phyloP scores from a whole-genome alignment of 768 basidiomycete genomes.

The Coprinellus micaceus region DNA sequence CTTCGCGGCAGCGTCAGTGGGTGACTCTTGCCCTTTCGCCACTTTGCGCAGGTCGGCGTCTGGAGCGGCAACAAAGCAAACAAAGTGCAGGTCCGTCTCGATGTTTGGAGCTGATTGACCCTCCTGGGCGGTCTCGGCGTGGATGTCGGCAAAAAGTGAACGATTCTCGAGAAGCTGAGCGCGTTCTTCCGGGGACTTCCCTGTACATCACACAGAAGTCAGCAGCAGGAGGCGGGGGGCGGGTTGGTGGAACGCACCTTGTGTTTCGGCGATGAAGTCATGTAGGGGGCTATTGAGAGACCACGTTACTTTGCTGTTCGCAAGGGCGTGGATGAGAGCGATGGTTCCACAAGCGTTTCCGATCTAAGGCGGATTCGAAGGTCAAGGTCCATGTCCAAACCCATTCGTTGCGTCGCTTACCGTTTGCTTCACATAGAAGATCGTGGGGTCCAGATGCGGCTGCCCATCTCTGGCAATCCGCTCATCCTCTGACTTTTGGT shows the following conservation, averaged over 20 bases:
- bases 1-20: neutral
- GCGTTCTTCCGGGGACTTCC: conserved; percentile 67
- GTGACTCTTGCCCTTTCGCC: conserved; percentile 5
- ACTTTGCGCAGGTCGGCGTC: conserved; percentile 32
- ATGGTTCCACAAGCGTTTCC: conserved; percentile 87
- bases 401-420: conserved; percentile 34
- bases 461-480: conserved; percentile 45
- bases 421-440: conserved; percentile 91
- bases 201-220: conserved; percentile 29
- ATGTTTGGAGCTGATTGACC: conserved; percentile 73
- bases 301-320: conserved; percentile 64
- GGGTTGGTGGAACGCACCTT: conserved; percentile 35
- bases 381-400: neutral
- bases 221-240: neutral
- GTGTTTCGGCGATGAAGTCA: conserved; percentile 61
- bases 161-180: conserved; percentile 74
- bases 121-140: conserved; percentile 59
- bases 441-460: conserved; percentile 50
- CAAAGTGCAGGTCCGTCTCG: conserved; percentile 81
- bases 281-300: conserved; percentile 56
- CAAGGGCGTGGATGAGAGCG: conserved; percentile 76
- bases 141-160: conserved; percentile 72
- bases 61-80: conserved; percentile 76
- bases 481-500: conserved; percentile 58
- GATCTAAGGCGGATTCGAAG: conserved; percentile 44